Conservation (phyloP, 306 rosid species). For the Vigna unguiculata region DNA sequence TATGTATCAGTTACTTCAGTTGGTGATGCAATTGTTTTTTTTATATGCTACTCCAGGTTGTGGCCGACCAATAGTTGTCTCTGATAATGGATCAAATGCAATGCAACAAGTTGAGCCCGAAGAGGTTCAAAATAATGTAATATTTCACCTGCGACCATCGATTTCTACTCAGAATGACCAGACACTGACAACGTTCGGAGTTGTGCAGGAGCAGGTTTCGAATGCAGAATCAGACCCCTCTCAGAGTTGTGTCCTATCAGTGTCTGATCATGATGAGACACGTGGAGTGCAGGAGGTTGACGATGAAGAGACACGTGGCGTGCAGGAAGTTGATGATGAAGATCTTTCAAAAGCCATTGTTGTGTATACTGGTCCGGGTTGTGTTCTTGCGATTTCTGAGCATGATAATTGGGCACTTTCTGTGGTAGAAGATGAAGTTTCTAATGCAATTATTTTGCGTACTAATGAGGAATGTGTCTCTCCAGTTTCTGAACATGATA, state of each 20-base stretch:
- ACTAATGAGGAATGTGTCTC: constrained; percentile 59
- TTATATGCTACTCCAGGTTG: constrained; percentile 55
- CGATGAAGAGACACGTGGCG: constrained; percentile 9
- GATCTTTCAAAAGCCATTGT: constrained; percentile 53
- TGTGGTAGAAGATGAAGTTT: constrained; percentile 60
- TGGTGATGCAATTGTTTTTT: constrained; percentile 35
- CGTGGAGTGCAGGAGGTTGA: constrained; percentile 30
- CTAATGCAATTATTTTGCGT: constrained; percentile 49
- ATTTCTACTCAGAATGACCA: constrained; percentile 52
- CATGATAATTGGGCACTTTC: constrained; percentile 33
- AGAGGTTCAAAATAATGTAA: constrained; percentile 58
- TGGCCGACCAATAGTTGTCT: constrained; percentile 57
- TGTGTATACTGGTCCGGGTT: constrained; percentile 56
- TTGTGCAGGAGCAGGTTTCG: constrained; percentile 60
- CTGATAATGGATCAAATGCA: constrained; percentile 23
- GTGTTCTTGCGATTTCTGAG: constrained; percentile 57
- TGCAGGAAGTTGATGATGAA: constrained; percentile 49
- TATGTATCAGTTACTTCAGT: not conserved
- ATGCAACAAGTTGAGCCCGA: constrained; percentile 47
- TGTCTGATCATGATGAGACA: constrained; percentile 48
- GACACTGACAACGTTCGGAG: not conserved
- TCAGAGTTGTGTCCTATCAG: constrained; percentile 55
- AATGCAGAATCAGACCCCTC: constrained; percentile 49
- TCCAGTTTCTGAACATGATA: constrained; percentile 54
- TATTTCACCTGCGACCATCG: constrained; percentile 55